Percentiles rank a stretch among this genome's conserved stretches.
These are phyloP conservation scores for Biancaea sappan DNA, from an alignment of 306 rosid genomes.

Conservation along the genomic window DNA sequence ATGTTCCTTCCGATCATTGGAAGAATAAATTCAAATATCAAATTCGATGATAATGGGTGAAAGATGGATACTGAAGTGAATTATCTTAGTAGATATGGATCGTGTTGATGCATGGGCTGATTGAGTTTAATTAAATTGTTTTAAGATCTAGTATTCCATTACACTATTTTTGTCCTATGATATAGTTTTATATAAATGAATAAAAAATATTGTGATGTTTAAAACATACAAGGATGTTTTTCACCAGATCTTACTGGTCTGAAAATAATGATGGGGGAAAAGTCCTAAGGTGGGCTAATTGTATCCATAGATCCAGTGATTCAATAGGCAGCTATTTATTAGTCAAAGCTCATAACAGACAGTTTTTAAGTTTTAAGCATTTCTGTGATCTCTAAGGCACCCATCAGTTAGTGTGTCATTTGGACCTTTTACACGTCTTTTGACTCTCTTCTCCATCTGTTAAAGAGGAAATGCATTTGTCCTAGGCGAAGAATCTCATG, in stretches of 20 bases:
- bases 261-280: not conserved
- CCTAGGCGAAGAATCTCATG: not conserved
- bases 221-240: not conserved
- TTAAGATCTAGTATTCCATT: not conserved
- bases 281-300: not conserved
- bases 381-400: not conserved
- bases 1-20: not conserved
- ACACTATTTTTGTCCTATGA: not conserved
- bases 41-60: not conserved
- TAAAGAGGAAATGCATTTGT: not conserved
- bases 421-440: not conserved
- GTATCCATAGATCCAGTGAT: not conserved
- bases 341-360: not conserved
- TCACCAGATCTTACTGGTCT: not conserved
- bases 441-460: not conserved
- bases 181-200: not conserved
- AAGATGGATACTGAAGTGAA: constrained; percentile 6
- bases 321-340: not conserved
- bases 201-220: not conserved
- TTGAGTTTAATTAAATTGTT: not conserved
- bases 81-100: not conserved
- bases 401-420: not conserved
- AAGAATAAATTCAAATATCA: constrained; percentile 2
- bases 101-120: not conserved
- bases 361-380: not conserved